These are phyloP conservation scores for Typha latifolia DNA, from an alignment of 176 grass and related monocot species.

Conservation along the genomic window DNA sequence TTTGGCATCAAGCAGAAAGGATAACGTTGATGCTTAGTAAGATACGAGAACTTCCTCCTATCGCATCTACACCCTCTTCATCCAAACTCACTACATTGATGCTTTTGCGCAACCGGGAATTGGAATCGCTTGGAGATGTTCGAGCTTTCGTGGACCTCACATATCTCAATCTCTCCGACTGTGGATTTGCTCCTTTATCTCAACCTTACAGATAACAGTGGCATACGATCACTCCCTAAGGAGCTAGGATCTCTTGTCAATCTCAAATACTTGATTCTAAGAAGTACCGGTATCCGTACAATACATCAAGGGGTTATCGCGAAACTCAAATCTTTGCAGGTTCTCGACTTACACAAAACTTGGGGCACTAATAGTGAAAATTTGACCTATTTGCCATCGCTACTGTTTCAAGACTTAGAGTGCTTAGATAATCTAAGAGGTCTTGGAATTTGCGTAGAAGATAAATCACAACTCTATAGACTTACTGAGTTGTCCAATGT, in stretches of 20 bases:
- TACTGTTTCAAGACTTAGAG: no score
- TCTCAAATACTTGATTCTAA: constrained; percentile 24
- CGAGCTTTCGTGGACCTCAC: constrained; percentile 12
- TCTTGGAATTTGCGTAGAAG: no score
- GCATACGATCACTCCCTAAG: not conserved
- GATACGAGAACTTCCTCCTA: not conserved
- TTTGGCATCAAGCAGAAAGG: not conserved
- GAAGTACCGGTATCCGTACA: not conserved
- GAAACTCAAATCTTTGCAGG: not conserved
- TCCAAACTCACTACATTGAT: not conserved
- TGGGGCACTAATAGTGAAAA: not conserved
- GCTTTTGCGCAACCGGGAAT: not conserved
- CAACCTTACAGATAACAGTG: constrained; percentile 1
- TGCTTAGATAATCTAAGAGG: no score
- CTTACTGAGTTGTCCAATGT: no score
- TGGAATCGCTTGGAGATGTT: not conserved
- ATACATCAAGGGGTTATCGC: not conserved
- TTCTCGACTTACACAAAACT: not conserved
- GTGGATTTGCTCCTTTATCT: not conserved
- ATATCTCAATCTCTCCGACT: not conserved
- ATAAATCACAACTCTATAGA: no score
- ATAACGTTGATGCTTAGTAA: constrained; percentile 2
- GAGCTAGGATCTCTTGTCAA: constrained; percentile 9
- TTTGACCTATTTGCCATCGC: not conserved
- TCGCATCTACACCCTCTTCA: not conserved